These are phyloP conservation scores for Fusarium coffeatum DNA, from an alignment of 2,329 filamentous ascomycete species.

Conservation along the genomic window DNA sequence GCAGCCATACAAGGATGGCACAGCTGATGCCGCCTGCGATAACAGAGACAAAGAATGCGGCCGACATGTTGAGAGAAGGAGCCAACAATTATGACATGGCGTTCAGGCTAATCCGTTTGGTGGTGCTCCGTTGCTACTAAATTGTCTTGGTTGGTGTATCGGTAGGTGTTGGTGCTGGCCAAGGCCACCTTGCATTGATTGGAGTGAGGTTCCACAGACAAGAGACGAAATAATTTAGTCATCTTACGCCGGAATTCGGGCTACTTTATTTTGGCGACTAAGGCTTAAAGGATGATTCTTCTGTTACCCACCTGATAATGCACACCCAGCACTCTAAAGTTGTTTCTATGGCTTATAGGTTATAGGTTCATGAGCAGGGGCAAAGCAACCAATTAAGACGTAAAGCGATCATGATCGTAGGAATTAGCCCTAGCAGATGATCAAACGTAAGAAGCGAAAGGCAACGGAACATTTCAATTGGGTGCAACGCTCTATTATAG, in stretches of 20 bases:
- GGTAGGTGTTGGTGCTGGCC: slow-evolving; percentile 14
- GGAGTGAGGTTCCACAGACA: slow-evolving; percentile 32
- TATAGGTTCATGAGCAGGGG: slow-evolving; percentile 3
- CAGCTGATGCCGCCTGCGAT: slow-evolving; percentile 52
- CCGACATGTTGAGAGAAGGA: slow-evolving; percentile 32
- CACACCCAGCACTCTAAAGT: background rate
- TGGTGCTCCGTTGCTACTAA: slow-evolving; percentile 13
- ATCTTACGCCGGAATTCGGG: background rate
- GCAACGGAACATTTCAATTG: background rate
- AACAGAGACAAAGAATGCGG: slow-evolving; percentile 51
- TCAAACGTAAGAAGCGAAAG: slow-evolving; percentile 17
- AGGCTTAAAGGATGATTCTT: background rate
- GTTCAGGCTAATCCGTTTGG: slow-evolving; percentile 18
- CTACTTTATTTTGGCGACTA: background rate
- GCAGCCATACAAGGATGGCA: slow-evolving; percentile 46
- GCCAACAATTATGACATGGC: slow-evolving; percentile 23
- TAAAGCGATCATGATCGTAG: slow-evolving; percentile 23
- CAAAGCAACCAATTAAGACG: slow-evolving; percentile 15
- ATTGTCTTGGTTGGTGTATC: slow-evolving; percentile 4
- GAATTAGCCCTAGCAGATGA: slow-evolving; percentile 29
- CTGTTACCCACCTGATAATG: background rate
- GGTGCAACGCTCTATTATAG: too few species aligned
- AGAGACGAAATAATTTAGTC: background rate
- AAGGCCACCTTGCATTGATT: slow-evolving; percentile 36
- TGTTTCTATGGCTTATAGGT: background rate